A percentile compares a stretch with the other conserved stretches of the same genome.
phyloP scores from a whole-genome alignment of 306 rosid genomes.

The Boehmeria nivea region DNA sequence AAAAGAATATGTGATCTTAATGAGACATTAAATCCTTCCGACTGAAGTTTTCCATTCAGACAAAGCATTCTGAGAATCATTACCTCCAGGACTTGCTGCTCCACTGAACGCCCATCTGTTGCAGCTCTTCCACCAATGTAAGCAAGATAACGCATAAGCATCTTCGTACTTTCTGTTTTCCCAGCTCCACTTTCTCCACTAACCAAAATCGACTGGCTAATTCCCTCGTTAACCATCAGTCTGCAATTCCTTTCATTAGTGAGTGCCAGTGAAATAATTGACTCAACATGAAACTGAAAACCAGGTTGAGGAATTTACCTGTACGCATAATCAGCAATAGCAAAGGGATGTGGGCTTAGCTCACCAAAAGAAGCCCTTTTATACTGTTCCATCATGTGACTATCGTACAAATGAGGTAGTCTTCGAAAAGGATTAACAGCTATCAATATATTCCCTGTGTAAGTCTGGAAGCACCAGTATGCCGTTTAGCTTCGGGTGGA shows the following conservation, averaged over 20 bases:
- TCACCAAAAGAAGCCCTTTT: conserved; percentile 74
- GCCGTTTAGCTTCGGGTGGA: conserved; percentile 24
- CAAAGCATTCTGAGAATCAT: conserved; percentile 5
- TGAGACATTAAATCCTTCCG: no score
- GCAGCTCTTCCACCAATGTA: conserved; percentile 81
- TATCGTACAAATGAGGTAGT: conserved; percentile 71
- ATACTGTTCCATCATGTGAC: conserved; percentile 65
- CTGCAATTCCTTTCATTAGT: conserved; percentile 34
- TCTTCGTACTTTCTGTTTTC: conserved; percentile 92
- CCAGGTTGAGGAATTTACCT: conserved; percentile 46
- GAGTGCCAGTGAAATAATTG: not conserved
- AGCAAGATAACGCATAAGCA: conserved; percentile 98
- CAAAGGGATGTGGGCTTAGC: conserved; percentile 95
- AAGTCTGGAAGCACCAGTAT: conserved; percentile 58
- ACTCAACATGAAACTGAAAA: conserved; percentile 10
- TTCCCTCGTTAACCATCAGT: conserved; percentile 70
- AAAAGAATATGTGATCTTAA: no score
- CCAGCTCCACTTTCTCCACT: conserved; percentile 99
- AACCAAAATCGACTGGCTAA: conserved; percentile 87
- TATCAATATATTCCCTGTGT: conserved; percentile 90
- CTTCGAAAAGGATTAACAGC: conserved; percentile 94
- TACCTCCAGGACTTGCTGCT: conserved; percentile 96
- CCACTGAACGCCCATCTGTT: conserved; percentile 75
- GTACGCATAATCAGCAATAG: conserved; percentile 93
- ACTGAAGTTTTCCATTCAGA: not conserved